These are phyloP conservation scores for Tetratostichococcus sp. DNA, from an alignment of 139 green algal species.

Conservation along the genomic window DNA sequence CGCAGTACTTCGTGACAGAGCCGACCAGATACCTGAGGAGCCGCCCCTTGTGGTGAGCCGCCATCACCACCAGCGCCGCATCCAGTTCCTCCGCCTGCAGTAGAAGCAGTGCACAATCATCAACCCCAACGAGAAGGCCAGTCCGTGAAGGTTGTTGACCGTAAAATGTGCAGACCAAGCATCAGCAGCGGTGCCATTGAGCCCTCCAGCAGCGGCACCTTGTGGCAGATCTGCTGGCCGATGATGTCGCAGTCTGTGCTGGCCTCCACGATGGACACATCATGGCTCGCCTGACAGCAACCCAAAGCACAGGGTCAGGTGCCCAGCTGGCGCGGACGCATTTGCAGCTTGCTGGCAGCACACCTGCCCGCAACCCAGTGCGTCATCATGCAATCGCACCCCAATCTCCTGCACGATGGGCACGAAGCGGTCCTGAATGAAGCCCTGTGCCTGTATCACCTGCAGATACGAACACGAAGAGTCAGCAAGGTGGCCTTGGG, in stretches of 20 bases:
- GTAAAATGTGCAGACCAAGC: too few relatives aligned
- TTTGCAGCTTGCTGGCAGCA: too few relatives aligned
- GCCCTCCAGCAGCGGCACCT: too few relatives aligned
- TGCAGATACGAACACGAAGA: background rate
- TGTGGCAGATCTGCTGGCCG: conserved; percentile 15
- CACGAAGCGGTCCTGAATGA: conserved; percentile 11
- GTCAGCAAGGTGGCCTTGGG: background rate
- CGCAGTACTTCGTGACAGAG: conserved; percentile 13
- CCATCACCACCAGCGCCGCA: conserved; percentile 12
- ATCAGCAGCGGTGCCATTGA: too few relatives aligned
- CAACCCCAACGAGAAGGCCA: too few relatives aligned
- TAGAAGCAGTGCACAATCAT: background rate
- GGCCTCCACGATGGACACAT: conserved; percentile 4
- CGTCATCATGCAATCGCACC: background rate
- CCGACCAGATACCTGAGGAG: conserved; percentile 16
- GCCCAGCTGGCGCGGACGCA: too few relatives aligned
- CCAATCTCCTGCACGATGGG: background rate
- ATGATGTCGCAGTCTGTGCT: conserved; percentile 13
- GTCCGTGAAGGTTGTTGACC: too few relatives aligned
- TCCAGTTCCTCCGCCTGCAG: conserved; percentile 13
- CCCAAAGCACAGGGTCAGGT: background rate
- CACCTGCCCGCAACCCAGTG: too few relatives aligned
- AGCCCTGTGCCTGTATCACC: background rate
- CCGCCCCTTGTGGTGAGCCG: conserved; percentile 21
- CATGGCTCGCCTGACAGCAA: background rate